Evolutionary conservation across 2,329 filamentous ascomycete genomes (phyloP), one percentile per base, ranked within the genome.

Genomic region (Claviceps spartinae): DNA sequence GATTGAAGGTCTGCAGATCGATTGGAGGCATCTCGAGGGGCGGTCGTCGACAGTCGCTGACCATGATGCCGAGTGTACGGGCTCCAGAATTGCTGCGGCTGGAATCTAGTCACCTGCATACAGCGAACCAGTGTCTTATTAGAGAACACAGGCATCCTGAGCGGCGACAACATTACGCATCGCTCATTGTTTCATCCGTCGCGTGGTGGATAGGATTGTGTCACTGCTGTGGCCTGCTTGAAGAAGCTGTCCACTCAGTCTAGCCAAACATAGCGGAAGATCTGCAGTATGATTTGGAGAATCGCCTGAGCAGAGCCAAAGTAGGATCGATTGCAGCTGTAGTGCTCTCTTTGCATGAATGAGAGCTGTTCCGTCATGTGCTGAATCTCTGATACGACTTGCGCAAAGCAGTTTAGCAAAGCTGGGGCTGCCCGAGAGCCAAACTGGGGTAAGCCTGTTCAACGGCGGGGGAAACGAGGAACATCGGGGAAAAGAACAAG

Each of bases 1-100:
- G 77, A 76, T 59, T 73, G 76, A 61, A 81, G 74, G 61, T 77
- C 73, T 14, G 69, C 63, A 18, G 68, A 70, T 44, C 75, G 70
- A 53, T 72, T 67, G 8, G 68, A 62, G 26, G 63, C 57, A 13
- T 26, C 18, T 37, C 42, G 38, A 18, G 36, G 26, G 41, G 26
- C 24, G 38, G 45, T 51, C 24, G 45, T 49, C 20, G 43, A 53
- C 22, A 53, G 34, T 18, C 22, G 36, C n/a, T 51, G 48, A 30
- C 40, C 30, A 45, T 46, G 26, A 37, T 20, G 40, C 16, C 34
- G 38, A 7, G 22, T 36, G 16, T 26, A 18, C 22, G 41, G 49
- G 40, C 36, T 22, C 16, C 41, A 34, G 41, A 42, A 30, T 24
- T 22, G 40, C 13, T 18, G 20, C 14, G 38, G 26, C 16, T 34